Evolutionary conservation across 371 early-diverging fungal genomes (phyloP).

Genomic region (Actinomortierella wolfii): DNA sequence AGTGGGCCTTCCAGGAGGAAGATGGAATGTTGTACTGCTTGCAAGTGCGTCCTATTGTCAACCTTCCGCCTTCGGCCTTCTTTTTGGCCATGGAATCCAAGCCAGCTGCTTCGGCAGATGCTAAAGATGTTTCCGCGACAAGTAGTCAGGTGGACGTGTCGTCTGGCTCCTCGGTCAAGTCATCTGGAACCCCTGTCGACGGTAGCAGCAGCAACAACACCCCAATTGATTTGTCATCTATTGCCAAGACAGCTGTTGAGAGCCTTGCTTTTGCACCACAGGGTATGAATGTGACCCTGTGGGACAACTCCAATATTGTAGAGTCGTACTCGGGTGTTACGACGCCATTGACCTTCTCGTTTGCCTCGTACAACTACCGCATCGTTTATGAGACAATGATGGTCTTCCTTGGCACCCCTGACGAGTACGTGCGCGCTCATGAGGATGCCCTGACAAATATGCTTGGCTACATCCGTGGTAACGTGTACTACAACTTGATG

Average conservation of each 20-base stretch:
- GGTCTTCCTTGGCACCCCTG: slow-evolving; percentile 34
- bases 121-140: slow-evolving; percentile 5
- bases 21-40: slow-evolving; percentile 38
- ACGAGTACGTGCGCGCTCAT: slow-evolving; percentile 27
- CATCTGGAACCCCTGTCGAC: slow-evolving; percentile 1
- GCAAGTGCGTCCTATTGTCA: slow-evolving; percentile 47
- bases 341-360: slow-evolving; percentile 42
- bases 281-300: slow-evolving; percentile 43
- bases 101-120: slow-evolving; percentile 10
- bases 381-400: slow-evolving; percentile 47
- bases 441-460: slow-evolving; percentile 40
- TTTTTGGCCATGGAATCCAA: slow-evolving; percentile 33
- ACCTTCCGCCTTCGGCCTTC: slow-evolving; percentile 36
- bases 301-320: slow-evolving; percentile 47
- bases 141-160: slow-evolving; percentile 8
- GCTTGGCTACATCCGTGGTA: slow-evolving; percentile 42
- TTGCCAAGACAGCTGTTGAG: slow-evolving; percentile 33
- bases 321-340: slow-evolving; percentile 47
- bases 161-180: slow-evolving; percentile 1
- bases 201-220: slow-evolving; percentile 13
- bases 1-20: slow-evolving; percentile 43
- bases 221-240: slow-evolving; percentile 21
- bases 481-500: slow-evolving; percentile 47
- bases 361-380: slow-evolving; percentile 45
- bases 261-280: slow-evolving; percentile 28